Percentiles rank a stretch among this genome's conserved stretches.
These are phyloP conservation scores for Peziza echinospora DNA, from an alignment of 495 filamentous ascomycete genomes.

Conservation along the genomic window DNA sequence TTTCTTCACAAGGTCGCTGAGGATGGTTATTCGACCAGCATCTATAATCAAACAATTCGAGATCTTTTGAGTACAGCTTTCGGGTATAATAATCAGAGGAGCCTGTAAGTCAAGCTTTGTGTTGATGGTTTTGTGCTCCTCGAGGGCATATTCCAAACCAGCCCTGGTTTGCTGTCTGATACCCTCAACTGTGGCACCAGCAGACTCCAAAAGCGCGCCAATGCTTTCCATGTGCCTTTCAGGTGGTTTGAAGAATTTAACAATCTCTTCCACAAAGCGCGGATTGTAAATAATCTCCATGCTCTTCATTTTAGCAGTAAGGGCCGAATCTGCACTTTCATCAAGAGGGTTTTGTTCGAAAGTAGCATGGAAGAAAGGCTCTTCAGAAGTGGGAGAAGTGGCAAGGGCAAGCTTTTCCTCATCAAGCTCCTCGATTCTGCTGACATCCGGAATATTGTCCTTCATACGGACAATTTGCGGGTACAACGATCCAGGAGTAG, in stretches of 20 bases:
- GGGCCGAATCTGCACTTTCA: slow-evolving; percentile 66
- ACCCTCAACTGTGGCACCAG: slow-evolving; percentile 84
- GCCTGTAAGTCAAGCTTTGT: slow-evolving; percentile 89
- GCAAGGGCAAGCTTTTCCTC: slow-evolving; percentile 21
- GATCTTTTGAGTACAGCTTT: slow-evolving; percentile 60
- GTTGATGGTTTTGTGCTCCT: slow-evolving; percentile 96
- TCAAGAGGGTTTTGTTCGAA: slow-evolving; percentile 92
- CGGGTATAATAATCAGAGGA: slow-evolving; percentile 84
- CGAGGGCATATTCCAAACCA: slow-evolving; percentile 80
- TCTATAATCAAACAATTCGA: slow-evolving; percentile 82
- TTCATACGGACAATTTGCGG: slow-evolving; percentile 91
- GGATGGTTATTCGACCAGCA: slow-evolving; percentile 84
- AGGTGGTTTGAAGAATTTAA: slow-evolving; percentile 85
- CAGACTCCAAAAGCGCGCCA: slow-evolving; percentile 75
- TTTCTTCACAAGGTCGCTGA: slow-evolving; percentile 80
- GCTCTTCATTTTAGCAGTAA: slow-evolving; percentile 80
- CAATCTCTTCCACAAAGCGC: slow-evolving; percentile 67
- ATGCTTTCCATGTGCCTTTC: slow-evolving; percentile 98
- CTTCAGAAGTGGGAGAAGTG: slow-evolving; percentile 24
- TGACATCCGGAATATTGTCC: slow-evolving; percentile 32
- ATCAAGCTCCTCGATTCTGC: slow-evolving; percentile 42
- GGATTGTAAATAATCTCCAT: slow-evolving; percentile 96
- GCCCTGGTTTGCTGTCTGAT: slow-evolving; percentile 86
- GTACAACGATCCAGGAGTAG: slow-evolving; percentile 69
- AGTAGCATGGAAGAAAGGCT: slow-evolving; percentile 77